phyloP scores from a whole-genome alignment of 352 stramenopile genomes.

The Pythium guiyangense region DNA sequence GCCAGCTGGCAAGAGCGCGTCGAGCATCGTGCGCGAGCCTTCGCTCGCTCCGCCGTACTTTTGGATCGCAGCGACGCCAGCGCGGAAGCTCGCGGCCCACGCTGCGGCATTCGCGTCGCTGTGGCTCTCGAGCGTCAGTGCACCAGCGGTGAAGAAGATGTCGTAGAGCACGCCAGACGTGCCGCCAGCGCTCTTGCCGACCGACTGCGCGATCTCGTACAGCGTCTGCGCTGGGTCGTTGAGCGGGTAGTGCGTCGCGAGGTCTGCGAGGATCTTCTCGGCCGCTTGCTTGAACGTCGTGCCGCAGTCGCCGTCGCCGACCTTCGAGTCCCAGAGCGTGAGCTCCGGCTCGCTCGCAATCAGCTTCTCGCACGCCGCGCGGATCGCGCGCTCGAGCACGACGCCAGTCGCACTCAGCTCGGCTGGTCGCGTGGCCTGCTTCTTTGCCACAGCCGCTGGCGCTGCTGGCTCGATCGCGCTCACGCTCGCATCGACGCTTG shows the following conservation, averaged over 20 bases:
- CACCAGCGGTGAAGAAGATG: constrained; percentile 87
- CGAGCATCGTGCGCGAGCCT: constrained; percentile 96
- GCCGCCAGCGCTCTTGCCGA: constrained; percentile 86
- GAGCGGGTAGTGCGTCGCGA: constrained; percentile 55
- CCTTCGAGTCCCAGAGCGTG: constrained; percentile 94
- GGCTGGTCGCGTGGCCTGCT: constrained; percentile 31
- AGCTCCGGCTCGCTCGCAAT: constrained; percentile 88
- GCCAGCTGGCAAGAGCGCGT: constrained; percentile 91
- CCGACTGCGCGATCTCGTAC: constrained; percentile 53
- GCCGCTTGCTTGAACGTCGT: constrained; percentile 94
- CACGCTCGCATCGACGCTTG: constrained; percentile 16
- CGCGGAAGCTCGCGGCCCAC: constrained; percentile 52
- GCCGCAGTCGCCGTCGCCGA: constrained; percentile 97
- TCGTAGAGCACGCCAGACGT: constrained; percentile 94
- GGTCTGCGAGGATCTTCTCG: constrained; percentile 70
- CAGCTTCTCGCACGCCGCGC: constrained; percentile 66
- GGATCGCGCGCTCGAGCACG: constrained; percentile 57
- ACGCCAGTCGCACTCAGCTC: constrained; percentile 33
- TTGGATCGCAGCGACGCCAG: constrained; percentile 77
- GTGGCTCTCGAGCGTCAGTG: constrained; percentile 43
- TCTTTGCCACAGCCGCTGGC: constrained; percentile 15
- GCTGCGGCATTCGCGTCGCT: constrained; percentile 24
- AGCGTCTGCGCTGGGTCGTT: constrained; percentile 55
- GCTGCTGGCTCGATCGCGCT: constrained; percentile 29
- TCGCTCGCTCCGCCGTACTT: constrained; percentile 93